A percentile compares a stretch with the other conserved stretches of the same genome.
These are phyloP conservation scores for Entomortierella chlamydospora DNA, from an alignment of 192 early-diverging fungal species.

Conservation along the genomic window DNA sequence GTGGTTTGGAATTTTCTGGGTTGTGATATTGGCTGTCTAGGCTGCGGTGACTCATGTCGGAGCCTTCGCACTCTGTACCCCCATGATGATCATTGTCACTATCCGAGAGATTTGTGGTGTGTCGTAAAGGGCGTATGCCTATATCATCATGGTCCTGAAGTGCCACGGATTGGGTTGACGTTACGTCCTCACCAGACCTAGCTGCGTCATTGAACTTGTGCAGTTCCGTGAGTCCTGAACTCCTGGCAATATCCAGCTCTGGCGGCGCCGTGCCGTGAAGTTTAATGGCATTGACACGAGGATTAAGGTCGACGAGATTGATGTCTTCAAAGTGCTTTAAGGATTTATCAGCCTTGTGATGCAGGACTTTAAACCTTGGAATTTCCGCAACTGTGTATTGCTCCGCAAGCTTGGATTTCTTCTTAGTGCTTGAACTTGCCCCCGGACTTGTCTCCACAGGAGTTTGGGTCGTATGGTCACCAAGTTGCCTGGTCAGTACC, in stretches of 20 bases:
- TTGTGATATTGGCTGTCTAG: too few relatives aligned
- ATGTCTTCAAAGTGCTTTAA: slow-evolving; percentile 11
- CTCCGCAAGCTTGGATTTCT: background rate
- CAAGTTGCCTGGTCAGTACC: slow-evolving; percentile 3
- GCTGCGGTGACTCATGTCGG: background rate
- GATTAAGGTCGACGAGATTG: slow-evolving; percentile 12
- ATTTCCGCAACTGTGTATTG: slow-evolving; percentile 37
- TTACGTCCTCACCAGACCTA: background rate
- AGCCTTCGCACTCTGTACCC: background rate
- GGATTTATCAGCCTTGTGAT: slow-evolving; percentile 7
- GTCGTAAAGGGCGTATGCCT: background rate
- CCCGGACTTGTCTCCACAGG: background rate
- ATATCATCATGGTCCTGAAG: slow-evolving; percentile 10
- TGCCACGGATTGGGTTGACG: slow-evolving; percentile 7
- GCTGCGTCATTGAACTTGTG: background rate
- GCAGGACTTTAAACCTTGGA: slow-evolving; percentile 18
- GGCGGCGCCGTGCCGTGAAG: slow-evolving; percentile 16
- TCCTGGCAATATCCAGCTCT: slow-evolving; percentile 2
- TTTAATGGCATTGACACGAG: slow-evolving; percentile 12
- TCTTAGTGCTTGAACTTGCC: background rate
- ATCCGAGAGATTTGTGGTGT: background rate
- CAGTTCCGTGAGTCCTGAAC: background rate
- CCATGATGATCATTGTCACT: background rate
- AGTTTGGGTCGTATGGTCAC: background rate
- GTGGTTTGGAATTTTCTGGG: too few relatives aligned